Evolutionary conservation across 768 basidiomycete genomes (phyloP).

Genomic region (Leucocoprinus sp.): DNA sequence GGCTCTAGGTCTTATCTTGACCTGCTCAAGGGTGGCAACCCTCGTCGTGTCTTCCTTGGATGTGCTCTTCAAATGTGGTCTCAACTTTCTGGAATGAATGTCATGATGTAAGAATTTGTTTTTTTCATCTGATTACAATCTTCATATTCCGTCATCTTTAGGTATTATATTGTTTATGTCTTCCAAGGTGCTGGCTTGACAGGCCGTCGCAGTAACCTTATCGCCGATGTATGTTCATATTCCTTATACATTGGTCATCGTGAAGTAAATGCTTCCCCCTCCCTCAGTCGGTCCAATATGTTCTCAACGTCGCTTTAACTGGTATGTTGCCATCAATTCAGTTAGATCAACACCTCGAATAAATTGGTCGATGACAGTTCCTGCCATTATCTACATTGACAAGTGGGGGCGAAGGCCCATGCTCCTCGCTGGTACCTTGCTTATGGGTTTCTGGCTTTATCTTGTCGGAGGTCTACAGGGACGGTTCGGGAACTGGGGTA

Average conservation of each 20-base stretch:
- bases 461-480: constrained; percentile 73
- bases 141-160: constrained; percentile 15
- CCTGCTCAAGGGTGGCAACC: constrained; percentile 54
- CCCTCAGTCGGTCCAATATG: constrained; percentile 57
- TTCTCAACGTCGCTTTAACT: constrained; percentile 37
- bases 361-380: constrained; percentile 25
- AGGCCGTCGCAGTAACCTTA: constrained; percentile 64
- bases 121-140: not conserved
- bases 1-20: constrained; percentile 67
- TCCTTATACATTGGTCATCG: not conserved
- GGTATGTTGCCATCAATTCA: constrained; percentile 23
- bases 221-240: constrained; percentile 39
- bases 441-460: constrained; percentile 73
- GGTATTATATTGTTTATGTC: constrained; percentile 63
- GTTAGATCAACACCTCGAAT: constrained; percentile 39
- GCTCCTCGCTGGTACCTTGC: constrained; percentile 51
- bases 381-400: constrained; percentile 60
- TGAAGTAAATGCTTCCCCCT: not conserved
- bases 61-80: constrained; percentile 74
- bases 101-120: constrained; percentile 57
- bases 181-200: constrained; percentile 75
- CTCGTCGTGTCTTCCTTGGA: constrained; percentile 66
- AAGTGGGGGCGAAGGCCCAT: constrained; percentile 75
- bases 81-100: constrained; percentile 70
- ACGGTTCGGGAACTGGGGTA: constrained; percentile 55